Evolutionary conservation across 768 basidiomycete genomes (phyloP), one percentile per base, ranked within the genome.

Genomic region (Tulasnella sp.): DNA sequence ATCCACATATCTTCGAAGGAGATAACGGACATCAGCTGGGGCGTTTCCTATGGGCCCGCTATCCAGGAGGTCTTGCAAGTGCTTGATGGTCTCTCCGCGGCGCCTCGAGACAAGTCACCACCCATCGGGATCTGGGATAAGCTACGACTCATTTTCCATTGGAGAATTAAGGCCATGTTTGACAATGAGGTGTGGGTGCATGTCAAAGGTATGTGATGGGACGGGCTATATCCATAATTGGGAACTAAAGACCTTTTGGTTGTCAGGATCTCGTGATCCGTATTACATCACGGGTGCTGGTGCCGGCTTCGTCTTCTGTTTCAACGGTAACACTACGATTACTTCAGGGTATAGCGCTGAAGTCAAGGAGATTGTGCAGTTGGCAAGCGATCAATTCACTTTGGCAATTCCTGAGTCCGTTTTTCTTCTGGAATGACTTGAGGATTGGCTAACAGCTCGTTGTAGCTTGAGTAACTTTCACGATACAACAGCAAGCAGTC

Each of bases 121-220:
- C 77, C 80, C 9, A 67, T 95, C 63, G 94, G 92, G 5, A 95
- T 96, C 69, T 96, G 94, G 94, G 94, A 97, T 70, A 97, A 96
- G 78, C 56, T 92, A 65, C 78, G 88, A 26, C 74, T 93, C 10
- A 76, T 89, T 21, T 78, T 94, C 62, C 94, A 96, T 69, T 94
- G 93, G 89, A 83, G 76, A 41, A 69, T 86, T 21, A 76, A 75
- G 56, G 73, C 85, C 32, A 75, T 78, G 21, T 95, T 95, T 67
- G 73, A 73, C 27, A 77, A 80, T 15, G 85, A 87, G 59, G 81
- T 88, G 27, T 84, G 86, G 55, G 72, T 88, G 38, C 84, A 92
- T 69, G 77, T 96, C 70, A 98, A 96, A 80, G 91, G 91, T 87
- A 44, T 55, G 70, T 63, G 15, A 5, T 43, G 23, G 32, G 21